phyloP scores from a whole-genome alignment of 164 flowering plant genomes.

The Umbellularia californica region DNA sequence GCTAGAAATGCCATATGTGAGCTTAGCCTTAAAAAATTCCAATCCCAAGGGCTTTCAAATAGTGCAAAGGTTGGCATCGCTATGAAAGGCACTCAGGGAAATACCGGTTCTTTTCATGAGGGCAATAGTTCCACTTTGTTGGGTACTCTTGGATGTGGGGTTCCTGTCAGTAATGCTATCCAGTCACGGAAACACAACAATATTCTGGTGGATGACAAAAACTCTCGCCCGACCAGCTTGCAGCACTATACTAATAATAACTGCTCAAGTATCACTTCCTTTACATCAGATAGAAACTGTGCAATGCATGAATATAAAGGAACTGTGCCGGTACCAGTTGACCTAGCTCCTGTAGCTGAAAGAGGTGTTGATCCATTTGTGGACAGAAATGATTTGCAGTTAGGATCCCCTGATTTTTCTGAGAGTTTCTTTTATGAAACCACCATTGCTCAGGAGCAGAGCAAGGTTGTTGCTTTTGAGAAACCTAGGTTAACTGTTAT shows the following conservation, averaged over 20 bases:
- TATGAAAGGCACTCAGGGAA: conserved; percentile 9
- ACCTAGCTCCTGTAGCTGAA: conserved; percentile 12
- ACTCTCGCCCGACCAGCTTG: neutral
- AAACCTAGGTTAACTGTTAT: conserved; percentile 5
- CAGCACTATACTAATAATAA: neutral
- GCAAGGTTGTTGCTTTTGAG: conserved; percentile 12
- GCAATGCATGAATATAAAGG: conserved; percentile 8
- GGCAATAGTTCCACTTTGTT: neutral
- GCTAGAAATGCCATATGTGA: conserved; percentile 18
- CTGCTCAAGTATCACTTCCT: conserved; percentile 7
- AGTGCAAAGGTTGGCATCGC: conserved; percentile 18
- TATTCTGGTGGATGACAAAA: neutral
- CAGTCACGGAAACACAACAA: neutral
- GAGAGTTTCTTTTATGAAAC: conserved; percentile 9
- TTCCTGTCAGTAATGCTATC: neutral
- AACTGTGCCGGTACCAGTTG: conserved; percentile 13
- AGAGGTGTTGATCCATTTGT: conserved; percentile 9
- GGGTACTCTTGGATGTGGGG: neutral
- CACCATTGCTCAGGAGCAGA: conserved; percentile 15
- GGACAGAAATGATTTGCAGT: conserved; percentile 14
- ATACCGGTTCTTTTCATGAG: neutral
- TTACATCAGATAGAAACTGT: conserved; percentile 15
- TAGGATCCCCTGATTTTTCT: conserved; percentile 15
- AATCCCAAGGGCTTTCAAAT: conserved; percentile 12
- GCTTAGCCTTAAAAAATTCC: conserved; percentile 22